Conservation (phyloP, 2,329 filamentous ascomycete genomes). For the Sarocladium kiliense region DNA sequence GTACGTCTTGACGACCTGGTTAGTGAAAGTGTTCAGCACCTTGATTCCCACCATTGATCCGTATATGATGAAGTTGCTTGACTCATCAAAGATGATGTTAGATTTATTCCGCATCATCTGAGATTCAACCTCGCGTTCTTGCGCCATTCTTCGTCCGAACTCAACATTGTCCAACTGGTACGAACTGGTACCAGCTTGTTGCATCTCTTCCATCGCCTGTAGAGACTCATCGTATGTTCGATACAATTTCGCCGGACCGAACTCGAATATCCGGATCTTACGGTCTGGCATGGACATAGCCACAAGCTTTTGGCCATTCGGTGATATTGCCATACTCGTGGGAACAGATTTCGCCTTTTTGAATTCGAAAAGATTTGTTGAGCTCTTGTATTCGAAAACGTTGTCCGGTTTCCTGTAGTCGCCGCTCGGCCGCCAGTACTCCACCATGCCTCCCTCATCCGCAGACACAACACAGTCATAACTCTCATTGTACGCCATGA, state of each 20-base stretch:
- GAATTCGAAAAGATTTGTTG: slow-evolving; percentile 93
- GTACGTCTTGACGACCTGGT: slow-evolving; percentile 85
- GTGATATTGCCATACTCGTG: slow-evolving; percentile 77
- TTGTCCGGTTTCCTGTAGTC: slow-evolving; percentile 86
- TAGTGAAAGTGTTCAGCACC: slow-evolving; percentile 92
- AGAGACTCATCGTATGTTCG: slow-evolving; percentile 95
- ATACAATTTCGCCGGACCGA: slow-evolving; percentile 79
- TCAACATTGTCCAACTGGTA: slow-evolving; percentile 85
- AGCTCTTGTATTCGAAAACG: slow-evolving; percentile 90
- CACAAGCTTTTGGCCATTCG: slow-evolving; percentile 78
- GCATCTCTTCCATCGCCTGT: slow-evolving; percentile 85
- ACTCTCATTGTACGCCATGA: slow-evolving; percentile 84
- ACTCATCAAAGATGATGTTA: slow-evolving; percentile 94
- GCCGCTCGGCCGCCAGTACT: slow-evolving; percentile 85
- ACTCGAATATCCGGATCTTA: slow-evolving; percentile 91
- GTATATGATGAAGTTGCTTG: slow-evolving; percentile 89
- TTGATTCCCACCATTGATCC: slow-evolving; percentile 90
- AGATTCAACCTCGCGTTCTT: slow-evolving; percentile 81
- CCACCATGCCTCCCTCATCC: slow-evolving; percentile 87
- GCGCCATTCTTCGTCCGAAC: slow-evolving; percentile 80
- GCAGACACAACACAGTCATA: slow-evolving; percentile 89
- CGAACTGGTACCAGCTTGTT: slow-evolving; percentile 80
- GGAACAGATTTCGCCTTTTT: slow-evolving; percentile 90
- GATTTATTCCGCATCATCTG: slow-evolving; percentile 61
- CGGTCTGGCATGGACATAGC: slow-evolving; percentile 90